phyloP scores from a whole-genome alignment of 106 monocot species.

The Dendrobium catenatum region DNA sequence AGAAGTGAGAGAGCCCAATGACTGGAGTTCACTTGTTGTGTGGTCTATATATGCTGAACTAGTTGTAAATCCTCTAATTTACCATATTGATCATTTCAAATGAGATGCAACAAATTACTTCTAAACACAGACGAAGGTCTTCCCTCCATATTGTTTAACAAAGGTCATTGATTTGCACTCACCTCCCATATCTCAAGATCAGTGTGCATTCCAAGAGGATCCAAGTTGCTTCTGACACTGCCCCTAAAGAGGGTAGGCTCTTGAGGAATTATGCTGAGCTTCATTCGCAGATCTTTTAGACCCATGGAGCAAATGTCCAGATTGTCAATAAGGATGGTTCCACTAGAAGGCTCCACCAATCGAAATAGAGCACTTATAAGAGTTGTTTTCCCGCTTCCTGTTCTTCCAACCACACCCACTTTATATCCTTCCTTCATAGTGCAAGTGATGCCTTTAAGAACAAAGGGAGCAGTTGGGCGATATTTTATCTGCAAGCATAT shows the following conservation, averaged over 20 bases:
- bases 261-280: slow-evolving; percentile 75
- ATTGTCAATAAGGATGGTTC: slow-evolving; percentile 45
- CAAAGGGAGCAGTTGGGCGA: slow-evolving; percentile 30
- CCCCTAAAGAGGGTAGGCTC: slow-evolving; percentile 70
- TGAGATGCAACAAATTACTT: background rate
- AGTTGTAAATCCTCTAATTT: background rate
- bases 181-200: slow-evolving; percentile 72
- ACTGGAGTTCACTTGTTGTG: background rate
- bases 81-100: background rate
- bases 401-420: slow-evolving; percentile 58
- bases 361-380: slow-evolving; percentile 63
- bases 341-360: slow-evolving; percentile 39
- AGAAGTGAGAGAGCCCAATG: too few relatives aligned
- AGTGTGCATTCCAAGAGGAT: slow-evolving; percentile 45
- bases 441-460: slow-evolving; percentile 61
- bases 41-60: background rate
- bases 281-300: slow-evolving; percentile 47
- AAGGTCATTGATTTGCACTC: background rate
- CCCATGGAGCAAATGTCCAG: slow-evolving; percentile 52
- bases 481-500: slow-evolving; percentile 35
- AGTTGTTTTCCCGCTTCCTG: slow-evolving; percentile 67
- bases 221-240: slow-evolving; percentile 51
- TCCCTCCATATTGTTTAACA: background rate
- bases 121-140: background rate
- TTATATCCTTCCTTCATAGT: slow-evolving; percentile 39